Conservation (phyloP, 129 eudicot genomes). For the Sambucus nigra region DNA sequence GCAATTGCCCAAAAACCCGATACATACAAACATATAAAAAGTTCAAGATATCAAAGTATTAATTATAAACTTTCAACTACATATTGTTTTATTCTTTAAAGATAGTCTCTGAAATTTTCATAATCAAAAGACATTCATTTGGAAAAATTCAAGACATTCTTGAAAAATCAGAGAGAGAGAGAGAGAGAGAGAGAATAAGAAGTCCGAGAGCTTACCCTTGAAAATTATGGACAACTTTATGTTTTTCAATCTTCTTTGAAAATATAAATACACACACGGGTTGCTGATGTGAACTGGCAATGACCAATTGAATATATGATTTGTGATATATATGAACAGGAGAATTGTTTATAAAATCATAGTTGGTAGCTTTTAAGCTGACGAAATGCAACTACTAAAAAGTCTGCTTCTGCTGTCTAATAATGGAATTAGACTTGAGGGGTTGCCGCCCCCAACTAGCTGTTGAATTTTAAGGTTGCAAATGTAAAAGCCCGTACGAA, state of each 20-base stretch:
- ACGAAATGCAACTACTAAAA: constrained; percentile 11
- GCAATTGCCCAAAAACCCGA: neutral
- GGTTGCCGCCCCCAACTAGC: constrained; percentile 3
- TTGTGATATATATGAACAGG: constrained; percentile 14
- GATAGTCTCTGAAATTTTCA: too few relatives aligned
- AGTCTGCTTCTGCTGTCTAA: constrained; percentile 3
- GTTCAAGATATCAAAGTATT: neutral
- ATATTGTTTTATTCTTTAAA: too few relatives aligned
- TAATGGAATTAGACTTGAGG: neutral
- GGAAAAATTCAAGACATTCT: neutral
- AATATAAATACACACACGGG: constrained; percentile 17
- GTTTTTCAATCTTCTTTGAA: constrained; percentile 6
- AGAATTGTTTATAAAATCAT: constrained; percentile 8
- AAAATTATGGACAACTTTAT: constrained; percentile 14
- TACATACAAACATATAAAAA: neutral
- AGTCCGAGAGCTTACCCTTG: constrained; percentile 24
- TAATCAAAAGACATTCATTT: too few relatives aligned
- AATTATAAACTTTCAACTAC: too few relatives aligned
- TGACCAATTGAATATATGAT: constrained; percentile 8
- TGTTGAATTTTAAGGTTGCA: constrained; percentile 13
- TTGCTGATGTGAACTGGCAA: constrained; percentile 51
- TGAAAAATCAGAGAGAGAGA: neutral
- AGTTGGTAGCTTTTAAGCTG: constrained; percentile 20
- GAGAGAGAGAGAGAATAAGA: neutral
- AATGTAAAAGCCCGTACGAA: constrained; percentile 3